Evolutionary conservation across 1,139 yeast genomes (phyloP), one percentile per base, ranked within the genome.

Genomic region (Sugiyamaella grinbergsii): DNA sequence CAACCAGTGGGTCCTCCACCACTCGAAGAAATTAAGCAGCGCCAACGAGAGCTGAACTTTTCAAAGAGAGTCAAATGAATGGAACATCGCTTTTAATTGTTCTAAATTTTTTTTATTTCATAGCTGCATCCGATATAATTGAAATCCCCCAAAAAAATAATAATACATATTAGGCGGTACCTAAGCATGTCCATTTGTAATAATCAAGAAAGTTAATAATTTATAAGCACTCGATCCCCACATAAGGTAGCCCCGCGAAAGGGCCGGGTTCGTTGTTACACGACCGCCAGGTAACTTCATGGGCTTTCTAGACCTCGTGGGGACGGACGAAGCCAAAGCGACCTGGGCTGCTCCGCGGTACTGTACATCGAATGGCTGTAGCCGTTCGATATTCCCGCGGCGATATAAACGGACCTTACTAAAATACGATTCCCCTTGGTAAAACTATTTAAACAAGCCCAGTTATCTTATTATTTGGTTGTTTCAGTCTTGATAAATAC

Each of bases 1-100:
- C 69, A 66, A 49, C 70, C 70, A 5, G 28, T 54, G 22, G 69
- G 69, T 3, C 69, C 69, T 3, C 70, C 70, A 2, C 62, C 69
- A 5, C 42, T 65, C 37, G 70, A 66, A 26, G 65, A 63, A 43
- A 53, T 63, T 29, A 50, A 54, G 39, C 37, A 50, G 8, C 48
- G 43, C 11, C 52, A 51, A 16, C 47, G 51, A 18, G 56, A 52
- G 8, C 46, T 56, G 43, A 62, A 62, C 49, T 61, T 60, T 50
- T 58, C 59, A 7, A 42, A 33, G 26, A 31, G 51, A 5, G 36
- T 40, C 2, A 33, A 37, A 28, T 43, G 16, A 43, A 13, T n/a
- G n/a, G n/a, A n/a, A n/a, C n/a, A n/a, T n/a, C 22, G 22, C 26
- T 20, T 18, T 28, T 28, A 16, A 11, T 19, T 13, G 18, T 15